A percentile compares a stretch with the other conserved stretches of the same genome.
Evolutionary conservation across 495 filamentous ascomycete genomes (phyloP).

Genomic region (Friedmanniomyces endolithicus): DNA sequence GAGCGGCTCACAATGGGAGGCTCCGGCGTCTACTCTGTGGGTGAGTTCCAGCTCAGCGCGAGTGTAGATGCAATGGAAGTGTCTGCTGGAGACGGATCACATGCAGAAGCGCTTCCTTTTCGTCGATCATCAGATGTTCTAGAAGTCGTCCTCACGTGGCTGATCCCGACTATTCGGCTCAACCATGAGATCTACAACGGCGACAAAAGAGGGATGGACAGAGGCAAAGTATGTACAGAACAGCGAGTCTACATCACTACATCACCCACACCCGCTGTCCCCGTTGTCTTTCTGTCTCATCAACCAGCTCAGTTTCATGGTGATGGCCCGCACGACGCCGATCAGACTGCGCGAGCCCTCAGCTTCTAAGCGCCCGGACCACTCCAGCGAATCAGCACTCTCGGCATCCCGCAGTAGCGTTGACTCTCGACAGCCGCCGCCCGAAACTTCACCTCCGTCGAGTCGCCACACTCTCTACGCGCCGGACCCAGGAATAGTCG

Average conservation of each 20-base stretch:
- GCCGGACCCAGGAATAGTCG: slow-evolving; percentile 17
- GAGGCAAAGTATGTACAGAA: background rate
- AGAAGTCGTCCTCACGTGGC: background rate
- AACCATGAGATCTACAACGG: background rate
- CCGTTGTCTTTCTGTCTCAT: background rate
- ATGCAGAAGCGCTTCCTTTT: background rate
- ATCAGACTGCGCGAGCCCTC: background rate
- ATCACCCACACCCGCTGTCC: background rate
- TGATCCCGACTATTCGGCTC: background rate
- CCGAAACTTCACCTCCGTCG: background rate
- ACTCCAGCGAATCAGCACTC: background rate
- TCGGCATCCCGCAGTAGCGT: background rate
- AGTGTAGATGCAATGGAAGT: background rate
- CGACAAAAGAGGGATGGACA: background rate
- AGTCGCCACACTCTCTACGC: background rate
- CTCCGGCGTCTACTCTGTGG: background rate
- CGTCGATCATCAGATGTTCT: background rate
- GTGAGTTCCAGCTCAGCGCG: background rate
- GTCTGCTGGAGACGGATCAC: background rate
- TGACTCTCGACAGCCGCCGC: background rate
- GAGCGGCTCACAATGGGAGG: background rate
- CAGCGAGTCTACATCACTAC: background rate
- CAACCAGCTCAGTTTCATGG: no score
- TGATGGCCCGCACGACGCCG: background rate
- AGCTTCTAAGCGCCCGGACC: background rate